Evolutionary conservation across 2,329 filamentous ascomycete genomes (phyloP).

Genomic region (Thyridium curvatum): DNA sequence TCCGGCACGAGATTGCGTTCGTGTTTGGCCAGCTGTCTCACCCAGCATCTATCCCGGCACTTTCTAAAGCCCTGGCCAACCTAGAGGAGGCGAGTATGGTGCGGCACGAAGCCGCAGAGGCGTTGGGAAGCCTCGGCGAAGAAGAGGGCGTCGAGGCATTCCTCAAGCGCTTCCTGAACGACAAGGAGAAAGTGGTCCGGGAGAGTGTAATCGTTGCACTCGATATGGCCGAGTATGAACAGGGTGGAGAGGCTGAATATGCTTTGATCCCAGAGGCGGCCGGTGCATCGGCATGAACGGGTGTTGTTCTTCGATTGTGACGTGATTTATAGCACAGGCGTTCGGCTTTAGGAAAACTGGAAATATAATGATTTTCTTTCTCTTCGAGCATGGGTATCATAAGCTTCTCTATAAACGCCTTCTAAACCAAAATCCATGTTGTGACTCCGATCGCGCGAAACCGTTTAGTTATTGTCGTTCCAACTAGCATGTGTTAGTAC

Average conservation of each 20-base stretch:
- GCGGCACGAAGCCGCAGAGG: slow-evolving; percentile 93
- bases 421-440: too few species aligned
- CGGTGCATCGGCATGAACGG: neutral
- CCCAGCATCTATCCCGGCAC: slow-evolving; percentile 89
- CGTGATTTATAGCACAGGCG: neutral
- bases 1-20: slow-evolving; percentile 96
- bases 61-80: slow-evolving; percentile 73
- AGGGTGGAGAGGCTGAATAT: slow-evolving; percentile 82
- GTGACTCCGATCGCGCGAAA: neutral
- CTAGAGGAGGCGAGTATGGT: slow-evolving; percentile 89
- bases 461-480: slow-evolving; percentile 39
- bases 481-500: neutral
- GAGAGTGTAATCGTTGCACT: slow-evolving; percentile 93
- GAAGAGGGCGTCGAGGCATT: slow-evolving; percentile 89
- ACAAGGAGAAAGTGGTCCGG: slow-evolving; percentile 86
- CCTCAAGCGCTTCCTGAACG: slow-evolving; percentile 76
- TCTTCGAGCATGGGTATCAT: too few species aligned
- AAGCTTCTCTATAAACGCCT: too few species aligned
- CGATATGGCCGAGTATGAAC: slow-evolving; percentile 97
- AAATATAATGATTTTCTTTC: too few species aligned
- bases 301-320: neutral
- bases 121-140: slow-evolving; percentile 86
- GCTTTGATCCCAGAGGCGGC: slow-evolving; percentile 70
- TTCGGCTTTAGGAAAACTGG: too few species aligned
- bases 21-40: slow-evolving; percentile 96